Evolutionary conservation across 2,329 filamentous ascomycete species (phyloP), one percentile per base, ranked within the genome.

Genomic region (Volutella citrinella): DNA sequence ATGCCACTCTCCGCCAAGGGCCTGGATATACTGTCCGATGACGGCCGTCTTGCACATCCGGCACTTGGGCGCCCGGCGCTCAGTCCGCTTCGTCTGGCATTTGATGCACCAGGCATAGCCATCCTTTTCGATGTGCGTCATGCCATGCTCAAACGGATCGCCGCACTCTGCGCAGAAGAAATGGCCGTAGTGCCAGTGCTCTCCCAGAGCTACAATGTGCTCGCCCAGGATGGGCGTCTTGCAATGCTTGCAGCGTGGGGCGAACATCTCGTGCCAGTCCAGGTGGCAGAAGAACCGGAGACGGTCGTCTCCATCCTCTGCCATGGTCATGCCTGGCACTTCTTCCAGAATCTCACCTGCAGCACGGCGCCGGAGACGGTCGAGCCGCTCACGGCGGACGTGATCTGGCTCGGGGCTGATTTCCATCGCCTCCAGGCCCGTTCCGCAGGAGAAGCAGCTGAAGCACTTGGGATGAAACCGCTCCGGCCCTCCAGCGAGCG

Each of bases 91-190:
- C 11, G 90, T 94, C 67, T 97, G 91, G 59, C 93, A 98, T 15
- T 76, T 76, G 28, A 97, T 78, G 63, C 93, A 98, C 90, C 93
- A 98, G 6, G 93, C 93, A 61, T 95, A 97, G 9, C 91, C 91
- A 49, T 97, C 91, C 64, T 95, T 95, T 60, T 98, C 93, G 35
- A 98, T 82, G 53, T 83, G 80, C 27, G 78, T 82, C 65, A 74
- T 76, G 40, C 76, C 77, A 29, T 72, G 70, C 47, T 74, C 87
- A 58, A 98, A 98, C 1, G 93, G 91, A 66, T 98, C 91, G 48
- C 93, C 93, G 59, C 93, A 98, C 70, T 98, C 89, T 25, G 93
- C 93, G 57, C 93, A 98, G 75, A 98, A 98, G 68, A 98, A 98
- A 65, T 98, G 93, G 0, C 93, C 93, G 33, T 87, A 86, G 61